phyloP scores from a whole-genome alignment of 257 asterid species.

The Solanum neorickii region DNA sequence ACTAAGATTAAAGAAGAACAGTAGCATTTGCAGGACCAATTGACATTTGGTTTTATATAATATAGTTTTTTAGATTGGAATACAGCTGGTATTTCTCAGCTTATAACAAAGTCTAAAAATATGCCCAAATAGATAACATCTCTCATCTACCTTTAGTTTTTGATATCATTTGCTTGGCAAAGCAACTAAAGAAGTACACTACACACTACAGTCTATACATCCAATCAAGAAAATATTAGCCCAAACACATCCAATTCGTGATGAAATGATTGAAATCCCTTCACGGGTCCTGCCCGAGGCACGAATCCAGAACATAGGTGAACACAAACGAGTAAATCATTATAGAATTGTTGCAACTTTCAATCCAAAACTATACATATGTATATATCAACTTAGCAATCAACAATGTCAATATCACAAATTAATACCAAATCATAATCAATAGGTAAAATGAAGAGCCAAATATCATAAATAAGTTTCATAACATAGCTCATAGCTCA shows the following conservation, averaged over 20 bases:
- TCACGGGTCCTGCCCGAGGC: neutral
- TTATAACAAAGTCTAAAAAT: neutral
- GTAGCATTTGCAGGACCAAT: neutral
- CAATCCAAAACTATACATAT: neutral
- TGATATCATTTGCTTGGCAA: conserved; percentile 29
- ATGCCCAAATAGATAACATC: neutral
- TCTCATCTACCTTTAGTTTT: conserved; percentile 18
- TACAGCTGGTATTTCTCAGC: neutral
- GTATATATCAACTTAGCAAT: neutral
- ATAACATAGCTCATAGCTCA: neutral
- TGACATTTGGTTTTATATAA: neutral
- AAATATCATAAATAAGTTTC: neutral
- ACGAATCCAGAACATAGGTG: neutral
- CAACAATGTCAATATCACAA: neutral
- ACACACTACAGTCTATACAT: neutral
- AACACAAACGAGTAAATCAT: neutral
- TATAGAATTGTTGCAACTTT: neutral
- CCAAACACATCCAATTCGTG: neutral
- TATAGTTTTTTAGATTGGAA: neutral
- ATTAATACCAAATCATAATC: neutral
- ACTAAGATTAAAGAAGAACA: neutral
- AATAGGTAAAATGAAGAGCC: neutral
- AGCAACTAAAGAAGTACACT: conserved; percentile 2
- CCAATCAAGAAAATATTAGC: neutral
- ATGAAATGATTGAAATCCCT: neutral